Conservation (phyloP, 2,329 filamentous ascomycete species). For the Ilyonectria destructans region DNA sequence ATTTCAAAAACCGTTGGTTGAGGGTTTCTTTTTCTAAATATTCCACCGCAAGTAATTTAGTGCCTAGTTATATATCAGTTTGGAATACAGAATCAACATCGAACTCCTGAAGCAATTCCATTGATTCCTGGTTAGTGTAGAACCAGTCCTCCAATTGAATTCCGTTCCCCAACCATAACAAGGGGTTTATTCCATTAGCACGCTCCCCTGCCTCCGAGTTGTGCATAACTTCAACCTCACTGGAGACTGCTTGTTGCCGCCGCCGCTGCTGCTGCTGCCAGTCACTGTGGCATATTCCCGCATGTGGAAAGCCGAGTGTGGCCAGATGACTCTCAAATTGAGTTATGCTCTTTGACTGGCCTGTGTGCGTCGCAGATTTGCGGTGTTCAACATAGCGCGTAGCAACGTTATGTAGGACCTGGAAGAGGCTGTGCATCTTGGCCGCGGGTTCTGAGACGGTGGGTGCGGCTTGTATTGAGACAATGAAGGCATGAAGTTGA, state of each 20-base stretch:
- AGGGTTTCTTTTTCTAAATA: too few species aligned
- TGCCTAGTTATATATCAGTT: too few species aligned
- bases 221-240: neutral
- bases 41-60: too few species aligned
- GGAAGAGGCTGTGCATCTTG: conserved; percentile 12
- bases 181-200: neutral
- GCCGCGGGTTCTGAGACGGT: neutral
- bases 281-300: neutral
- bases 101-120: too few species aligned
- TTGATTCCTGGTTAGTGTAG: too few species aligned
- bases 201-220: neutral
- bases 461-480: neutral
- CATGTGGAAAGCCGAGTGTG: conserved; percentile 2
- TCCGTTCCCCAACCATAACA: neutral
- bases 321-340: neutral
- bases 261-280: too few species aligned
- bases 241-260: neutral
- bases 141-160: neutral
- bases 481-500: neutral
- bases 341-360: neutral
- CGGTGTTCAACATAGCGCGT: neutral
- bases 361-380: neutral
- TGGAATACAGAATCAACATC: too few species aligned
- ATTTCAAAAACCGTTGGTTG: too few species aligned
- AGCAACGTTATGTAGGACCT: neutral